Conservation (phyloP, 2,329 filamentous ascomycete species). For the Pseudonectria foliicola region DNA sequence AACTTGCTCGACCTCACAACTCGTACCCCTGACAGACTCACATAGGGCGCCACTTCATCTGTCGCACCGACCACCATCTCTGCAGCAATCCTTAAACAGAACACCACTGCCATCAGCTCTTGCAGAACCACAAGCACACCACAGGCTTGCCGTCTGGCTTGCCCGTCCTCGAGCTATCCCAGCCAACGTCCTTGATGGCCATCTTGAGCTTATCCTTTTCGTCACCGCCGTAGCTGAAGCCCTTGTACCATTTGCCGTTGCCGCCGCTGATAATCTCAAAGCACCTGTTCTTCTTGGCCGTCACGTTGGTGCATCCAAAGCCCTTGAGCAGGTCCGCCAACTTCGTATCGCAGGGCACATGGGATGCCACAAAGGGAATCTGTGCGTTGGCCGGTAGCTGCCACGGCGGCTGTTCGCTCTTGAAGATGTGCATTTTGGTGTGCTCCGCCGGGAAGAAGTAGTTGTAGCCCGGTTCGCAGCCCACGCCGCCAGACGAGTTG, state of each 20-base stretch:
- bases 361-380: constrained; percentile 41
- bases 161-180: constrained; percentile 46
- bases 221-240: constrained; percentile 43
- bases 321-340: constrained; percentile 51
- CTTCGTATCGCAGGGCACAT: constrained; percentile 46
- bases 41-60: too few species aligned
- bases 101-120: constrained; percentile 33
- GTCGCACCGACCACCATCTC: background rate
- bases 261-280: constrained; percentile 49
- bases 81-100: background rate
- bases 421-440: constrained; percentile 54
- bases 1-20: background rate
- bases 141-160: constrained; percentile 42
- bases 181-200: constrained; percentile 50
- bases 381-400: constrained; percentile 34
- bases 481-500: constrained; percentile 50
- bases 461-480: constrained; percentile 56
- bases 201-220: constrained; percentile 40
- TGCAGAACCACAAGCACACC: constrained; percentile 55
- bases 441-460: constrained; percentile 53
- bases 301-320: constrained; percentile 48
- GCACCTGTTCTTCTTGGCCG: constrained; percentile 47
- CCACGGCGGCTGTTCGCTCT: constrained; percentile 46
- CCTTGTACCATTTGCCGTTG: constrained; percentile 53
- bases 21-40: too few species aligned